Base-by-base conservation (phyloP, 2,329 filamentous ascomycete species). In the Trichophyton simii region DNA sequence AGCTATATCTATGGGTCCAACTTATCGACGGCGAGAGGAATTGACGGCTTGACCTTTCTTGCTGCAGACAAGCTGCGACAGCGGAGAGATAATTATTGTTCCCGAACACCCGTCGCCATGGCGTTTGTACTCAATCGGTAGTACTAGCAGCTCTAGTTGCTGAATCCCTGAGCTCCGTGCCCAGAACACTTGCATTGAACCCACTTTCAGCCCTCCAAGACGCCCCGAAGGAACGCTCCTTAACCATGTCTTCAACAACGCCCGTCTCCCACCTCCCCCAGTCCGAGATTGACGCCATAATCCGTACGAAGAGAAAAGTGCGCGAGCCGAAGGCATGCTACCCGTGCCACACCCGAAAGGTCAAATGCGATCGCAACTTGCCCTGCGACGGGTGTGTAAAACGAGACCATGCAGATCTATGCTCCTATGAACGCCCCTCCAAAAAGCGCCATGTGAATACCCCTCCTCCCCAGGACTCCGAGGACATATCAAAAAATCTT, bases 381-480 rank as follows among this genome's bases (percentile, higher is more conserved):
- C 77, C 77, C 2, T 79, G 77, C 67, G 76, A 78, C 63, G 76
- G 76, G 20, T 79, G 77, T 62, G 75, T 79, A 55, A 78, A 78
- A 66, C 73, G 77, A 65, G 77, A 78, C 65, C 77, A 79, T 66
- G 76, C 76, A 38, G 75, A 79, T 58, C 72, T 78, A 13, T 79
- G 77, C 65, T 78, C 77, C 7, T 79, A 79, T 64, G 76, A 79
- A 68, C 73, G 77, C 3, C 77, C 77, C 7, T 75, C 75, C 28
- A 79, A 79, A 67, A 77, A 77, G 66, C 67, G 76, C 36, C 70
- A 72, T 55, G 66, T 71, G 41, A 65, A 68, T 36, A 63, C 65
- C 64, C 70, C 41, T 59, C 66, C 25, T 67, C 71, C 55, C 61
- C 61, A 1, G 65, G 71, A 11, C 69, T 67, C 36, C 63, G 67